A percentile compares a stretch with the other conserved stretches of the same genome.
phyloP scores from a whole-genome alignment of 352 stramenopile genomes.

The Pythium phragmiticola region DNA sequence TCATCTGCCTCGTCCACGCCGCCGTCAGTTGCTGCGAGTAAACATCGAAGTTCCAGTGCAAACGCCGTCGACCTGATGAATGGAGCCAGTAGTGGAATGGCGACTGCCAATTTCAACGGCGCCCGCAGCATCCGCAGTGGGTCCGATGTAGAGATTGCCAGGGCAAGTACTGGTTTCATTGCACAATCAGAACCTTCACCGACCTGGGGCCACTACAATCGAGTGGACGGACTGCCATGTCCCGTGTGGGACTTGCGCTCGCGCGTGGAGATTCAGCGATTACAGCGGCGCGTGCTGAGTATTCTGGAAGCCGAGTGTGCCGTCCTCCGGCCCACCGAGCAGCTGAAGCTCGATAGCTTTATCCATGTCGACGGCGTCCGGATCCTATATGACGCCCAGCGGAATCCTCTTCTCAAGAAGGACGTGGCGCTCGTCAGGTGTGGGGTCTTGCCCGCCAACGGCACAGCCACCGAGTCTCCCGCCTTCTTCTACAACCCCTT shows the following conservation, averaged over 20 bases:
- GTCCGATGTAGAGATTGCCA: constrained; percentile 1
- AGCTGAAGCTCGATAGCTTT: constrained; percentile 56
- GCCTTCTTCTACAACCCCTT: constrained; percentile 46
- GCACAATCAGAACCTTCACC: neutral
- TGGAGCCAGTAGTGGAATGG: neutral
- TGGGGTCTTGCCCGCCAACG: constrained; percentile 20
- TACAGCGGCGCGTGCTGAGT: constrained; percentile 48
- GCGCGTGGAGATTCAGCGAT: constrained; percentile 48
- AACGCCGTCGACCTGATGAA: constrained; percentile 7
- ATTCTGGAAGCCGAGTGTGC: constrained; percentile 60
- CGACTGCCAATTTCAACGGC: neutral
- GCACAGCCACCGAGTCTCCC: neutral
- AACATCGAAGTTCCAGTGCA: constrained; percentile 14
- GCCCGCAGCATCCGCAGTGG: neutral
- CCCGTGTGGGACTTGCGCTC: constrained; percentile 65
- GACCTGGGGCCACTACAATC: neutral
- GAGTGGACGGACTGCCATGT: neutral
- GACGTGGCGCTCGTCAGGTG: constrained; percentile 38
- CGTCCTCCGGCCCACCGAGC: constrained; percentile 47
- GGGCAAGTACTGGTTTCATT: neutral
- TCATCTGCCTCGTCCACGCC: neutral
- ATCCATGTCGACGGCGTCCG: constrained; percentile 54
- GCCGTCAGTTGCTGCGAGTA: neutral
- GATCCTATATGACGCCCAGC: constrained; percentile 17
- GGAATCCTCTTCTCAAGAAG: constrained; percentile 43